Conservation (phyloP, 768 basidiomycete species). For the Amanita muscaria region DNA sequence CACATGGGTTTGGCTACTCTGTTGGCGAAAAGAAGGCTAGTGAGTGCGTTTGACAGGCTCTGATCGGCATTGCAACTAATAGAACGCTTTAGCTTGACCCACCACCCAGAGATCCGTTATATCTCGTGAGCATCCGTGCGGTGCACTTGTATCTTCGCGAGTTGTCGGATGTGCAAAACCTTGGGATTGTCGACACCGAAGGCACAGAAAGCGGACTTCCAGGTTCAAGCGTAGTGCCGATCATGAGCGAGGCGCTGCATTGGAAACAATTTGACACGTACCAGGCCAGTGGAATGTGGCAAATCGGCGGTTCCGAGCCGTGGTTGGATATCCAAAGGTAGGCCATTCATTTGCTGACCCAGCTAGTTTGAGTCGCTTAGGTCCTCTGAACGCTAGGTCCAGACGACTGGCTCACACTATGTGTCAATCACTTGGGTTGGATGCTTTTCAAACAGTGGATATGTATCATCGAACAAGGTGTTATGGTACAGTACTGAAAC, state of each 20-base stretch:
- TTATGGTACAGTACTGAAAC: conserved; percentile 63
- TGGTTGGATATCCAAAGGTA: conserved; percentile 37
- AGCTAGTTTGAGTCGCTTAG: neutral
- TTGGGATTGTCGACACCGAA: conserved; percentile 42
- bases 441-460: conserved; percentile 55
- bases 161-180: conserved; percentile 57
- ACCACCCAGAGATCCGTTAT: conserved; percentile 53
- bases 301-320: conserved; percentile 33
- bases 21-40: conserved; percentile 60
- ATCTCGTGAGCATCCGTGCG: conserved; percentile 52
- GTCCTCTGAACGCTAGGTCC: conserved; percentile 27
- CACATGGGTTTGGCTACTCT: conserved; percentile 77
- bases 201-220: conserved; percentile 14
- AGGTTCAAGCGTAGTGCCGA: conserved; percentile 42
- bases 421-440: conserved; percentile 46
- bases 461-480: conserved; percentile 67
- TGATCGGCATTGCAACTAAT: neutral
- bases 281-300: conserved; percentile 31
- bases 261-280: conserved; percentile 32
- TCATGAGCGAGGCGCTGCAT: conserved; percentile 50
- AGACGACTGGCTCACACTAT: conserved; percentile 32
- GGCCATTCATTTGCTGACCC: conserved; percentile 4
- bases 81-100: conserved; percentile 45
- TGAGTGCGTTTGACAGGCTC: conserved; percentile 23
- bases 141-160: conserved; percentile 68